Evolutionary conservation across 768 basidiomycete species (phyloP).

Genomic region (Gyrodon lividus): DNA sequence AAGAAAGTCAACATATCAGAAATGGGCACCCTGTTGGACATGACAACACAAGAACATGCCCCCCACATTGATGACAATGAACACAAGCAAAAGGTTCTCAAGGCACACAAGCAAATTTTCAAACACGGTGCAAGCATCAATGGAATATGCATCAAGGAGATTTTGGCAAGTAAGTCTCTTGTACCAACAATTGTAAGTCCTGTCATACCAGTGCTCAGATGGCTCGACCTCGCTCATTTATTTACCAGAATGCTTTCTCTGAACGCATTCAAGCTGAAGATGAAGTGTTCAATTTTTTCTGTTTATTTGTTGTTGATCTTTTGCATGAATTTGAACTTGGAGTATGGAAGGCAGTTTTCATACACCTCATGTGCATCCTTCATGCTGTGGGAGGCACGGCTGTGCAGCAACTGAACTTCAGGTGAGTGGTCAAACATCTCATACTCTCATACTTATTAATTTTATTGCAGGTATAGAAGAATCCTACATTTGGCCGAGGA

Average conservation of each 20-base stretch:
- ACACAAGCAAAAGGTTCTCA: no score
- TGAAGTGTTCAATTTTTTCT: constrained; percentile 8
- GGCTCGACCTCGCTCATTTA: no score
- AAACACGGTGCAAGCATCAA: no score
- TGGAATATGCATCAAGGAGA: no score
- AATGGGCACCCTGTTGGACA: background rate
- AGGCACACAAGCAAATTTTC: no score
- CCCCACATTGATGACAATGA: no score
- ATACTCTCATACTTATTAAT: no score
- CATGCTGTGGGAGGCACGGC: constrained; percentile 1
- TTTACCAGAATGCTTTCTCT: constrained; percentile 39
- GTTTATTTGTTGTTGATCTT: background rate
- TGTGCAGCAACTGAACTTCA: constrained; percentile 13
- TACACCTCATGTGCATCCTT: background rate
- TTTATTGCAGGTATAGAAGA: no score
- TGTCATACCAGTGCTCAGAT: no score
- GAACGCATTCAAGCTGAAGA: constrained; percentile 13
- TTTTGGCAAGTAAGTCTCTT: no score
- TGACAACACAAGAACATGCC: no score
- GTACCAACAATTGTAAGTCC: no score
- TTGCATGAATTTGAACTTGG: constrained; percentile 3
- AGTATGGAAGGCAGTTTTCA: background rate
- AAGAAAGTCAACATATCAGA: background rate
- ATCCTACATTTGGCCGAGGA: constrained; percentile 33
- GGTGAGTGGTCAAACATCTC: constrained; percentile 12